phyloP scores from a whole-genome alignment of 1,284 basidiomycete species.

The Apiotrichum siamense region DNA sequence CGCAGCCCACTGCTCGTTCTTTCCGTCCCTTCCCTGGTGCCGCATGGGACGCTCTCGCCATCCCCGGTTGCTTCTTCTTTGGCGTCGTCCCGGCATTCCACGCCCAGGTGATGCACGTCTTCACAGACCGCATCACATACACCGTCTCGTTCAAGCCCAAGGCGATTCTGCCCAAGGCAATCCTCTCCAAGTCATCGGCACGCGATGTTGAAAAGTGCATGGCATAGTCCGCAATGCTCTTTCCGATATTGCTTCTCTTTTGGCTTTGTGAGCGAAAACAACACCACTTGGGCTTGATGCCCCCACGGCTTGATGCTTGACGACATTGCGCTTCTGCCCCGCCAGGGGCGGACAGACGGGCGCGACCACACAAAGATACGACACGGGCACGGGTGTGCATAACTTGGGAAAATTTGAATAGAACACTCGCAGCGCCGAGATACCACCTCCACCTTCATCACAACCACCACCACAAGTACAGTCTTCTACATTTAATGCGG shows the following conservation, averaged over 20 bases:
- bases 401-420: not conserved
- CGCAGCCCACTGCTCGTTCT: slow-evolving; percentile 18
- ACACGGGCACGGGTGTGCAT: no score
- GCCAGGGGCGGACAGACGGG: no score
- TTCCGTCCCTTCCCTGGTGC: slow-evolving; percentile 20
- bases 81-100: slow-evolving; percentile 34
- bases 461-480: no score
- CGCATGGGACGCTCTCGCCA: slow-evolving; percentile 22
- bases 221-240: not conserved
- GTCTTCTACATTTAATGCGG: no score
- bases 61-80: slow-evolving; percentile 35
- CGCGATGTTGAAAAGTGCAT: not conserved
- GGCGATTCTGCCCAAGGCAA: not conserved
- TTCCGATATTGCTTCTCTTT: not conserved
- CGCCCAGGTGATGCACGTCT: slow-evolving; percentile 36
- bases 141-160: slow-evolving; percentile 28
- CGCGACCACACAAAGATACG: no score
- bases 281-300: no score
- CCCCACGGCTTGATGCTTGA: no score
- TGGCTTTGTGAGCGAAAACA: no score
- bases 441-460: no score
- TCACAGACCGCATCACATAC: slow-evolving; percentile 35
- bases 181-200: not conserved
- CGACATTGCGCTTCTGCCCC: no score
- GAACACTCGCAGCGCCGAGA: not conserved